Evolutionary conservation across 768 basidiomycete species (phyloP).

Genomic region (Filobasidium floriforme): DNA sequence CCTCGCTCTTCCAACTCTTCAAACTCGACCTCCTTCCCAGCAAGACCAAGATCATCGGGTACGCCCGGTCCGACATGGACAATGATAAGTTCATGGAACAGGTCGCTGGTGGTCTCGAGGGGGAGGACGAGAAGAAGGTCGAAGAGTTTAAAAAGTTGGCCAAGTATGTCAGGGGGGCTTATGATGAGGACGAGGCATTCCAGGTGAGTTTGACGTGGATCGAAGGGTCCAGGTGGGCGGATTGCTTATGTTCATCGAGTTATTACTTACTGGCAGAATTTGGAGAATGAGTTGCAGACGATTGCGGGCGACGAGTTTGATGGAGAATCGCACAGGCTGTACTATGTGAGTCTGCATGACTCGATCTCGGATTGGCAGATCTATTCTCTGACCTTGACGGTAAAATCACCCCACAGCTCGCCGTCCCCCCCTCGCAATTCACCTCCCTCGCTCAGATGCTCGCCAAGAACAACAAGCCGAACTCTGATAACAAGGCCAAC

Average conservation of each 20-base stretch:
- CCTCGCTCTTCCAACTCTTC: constrained; percentile 20
- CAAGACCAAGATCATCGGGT: constrained; percentile 26
- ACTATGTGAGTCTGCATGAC: constrained; percentile 21
- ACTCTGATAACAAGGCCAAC: constrained; percentile 6
- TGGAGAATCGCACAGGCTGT: constrained; percentile 23
- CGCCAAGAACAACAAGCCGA: constrained; percentile 23
- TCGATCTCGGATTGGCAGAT: not conserved
- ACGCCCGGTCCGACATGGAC: constrained; percentile 25
- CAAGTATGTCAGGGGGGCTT: constrained; percentile 22
- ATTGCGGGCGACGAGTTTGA: constrained; percentile 20
- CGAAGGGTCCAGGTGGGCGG: not conserved
- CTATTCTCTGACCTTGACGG: too few relatives aligned
- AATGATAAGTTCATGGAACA: constrained; percentile 21
- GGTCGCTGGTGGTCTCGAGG: constrained; percentile 22
- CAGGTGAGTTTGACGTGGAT: not conserved
- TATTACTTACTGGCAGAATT: constrained; percentile 2
- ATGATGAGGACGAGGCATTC: constrained; percentile 28
- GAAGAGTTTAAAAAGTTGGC: constrained; percentile 24
- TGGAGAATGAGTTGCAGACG: constrained; percentile 24
- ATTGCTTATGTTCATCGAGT: not conserved
- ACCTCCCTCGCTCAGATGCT: constrained; percentile 22
- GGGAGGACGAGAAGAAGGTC: constrained; percentile 20
- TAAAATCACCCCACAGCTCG: constrained; percentile 23
- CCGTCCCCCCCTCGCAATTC: constrained; percentile 27
- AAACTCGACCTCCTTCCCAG: constrained; percentile 14